phyloP scores from a whole-genome alignment of 257 asterid species.

The Scutellaria minor region DNA sequence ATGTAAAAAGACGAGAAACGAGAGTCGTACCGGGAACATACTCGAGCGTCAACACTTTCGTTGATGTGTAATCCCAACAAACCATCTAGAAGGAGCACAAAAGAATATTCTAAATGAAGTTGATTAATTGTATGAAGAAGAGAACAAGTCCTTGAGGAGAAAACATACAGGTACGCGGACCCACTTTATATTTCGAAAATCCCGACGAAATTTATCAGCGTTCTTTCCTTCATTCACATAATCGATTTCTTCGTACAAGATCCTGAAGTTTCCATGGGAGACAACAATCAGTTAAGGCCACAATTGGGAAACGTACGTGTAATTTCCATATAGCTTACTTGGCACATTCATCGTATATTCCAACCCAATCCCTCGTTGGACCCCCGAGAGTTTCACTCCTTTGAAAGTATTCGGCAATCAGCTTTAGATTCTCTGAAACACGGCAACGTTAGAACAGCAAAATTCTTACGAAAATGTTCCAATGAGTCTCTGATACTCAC shows the following conservation, averaged over 20 bases:
- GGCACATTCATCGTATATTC: slow-evolving; percentile 97
- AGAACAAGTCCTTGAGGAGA: slow-evolving; percentile 28
- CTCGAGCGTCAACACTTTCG: slow-evolving; percentile 87
- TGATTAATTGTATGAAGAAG: background rate
- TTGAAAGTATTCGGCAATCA: slow-evolving; percentile 92
- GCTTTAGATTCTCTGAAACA: slow-evolving; percentile 77
- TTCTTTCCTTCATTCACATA: slow-evolving; percentile 97
- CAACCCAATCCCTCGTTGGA: slow-evolving; percentile 93
- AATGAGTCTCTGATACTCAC: slow-evolving; percentile 49
- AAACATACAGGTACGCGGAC: slow-evolving; percentile 97
- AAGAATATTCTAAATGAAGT: slow-evolving; percentile 17
- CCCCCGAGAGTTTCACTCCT: slow-evolving; percentile 93
- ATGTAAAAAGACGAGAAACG: slow-evolving; percentile 18
- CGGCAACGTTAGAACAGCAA: slow-evolving; percentile 20
- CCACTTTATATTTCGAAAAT: slow-evolving; percentile 96
- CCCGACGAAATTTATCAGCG: slow-evolving; percentile 95
- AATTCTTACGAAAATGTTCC: background rate
- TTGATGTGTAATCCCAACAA: slow-evolving; percentile 90
- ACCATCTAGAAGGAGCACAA: slow-evolving; percentile 62
- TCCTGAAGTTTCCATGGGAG: slow-evolving; percentile 57
- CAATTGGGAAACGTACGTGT: background rate
- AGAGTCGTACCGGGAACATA: slow-evolving; percentile 81
- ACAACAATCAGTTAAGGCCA: slow-evolving; percentile 16
- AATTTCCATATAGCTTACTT: slow-evolving; percentile 55
- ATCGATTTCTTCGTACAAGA: slow-evolving; percentile 92